Conservation (phyloP, 768 basidiomycete genomes). For the Coprinopsis strossmayeri region DNA sequence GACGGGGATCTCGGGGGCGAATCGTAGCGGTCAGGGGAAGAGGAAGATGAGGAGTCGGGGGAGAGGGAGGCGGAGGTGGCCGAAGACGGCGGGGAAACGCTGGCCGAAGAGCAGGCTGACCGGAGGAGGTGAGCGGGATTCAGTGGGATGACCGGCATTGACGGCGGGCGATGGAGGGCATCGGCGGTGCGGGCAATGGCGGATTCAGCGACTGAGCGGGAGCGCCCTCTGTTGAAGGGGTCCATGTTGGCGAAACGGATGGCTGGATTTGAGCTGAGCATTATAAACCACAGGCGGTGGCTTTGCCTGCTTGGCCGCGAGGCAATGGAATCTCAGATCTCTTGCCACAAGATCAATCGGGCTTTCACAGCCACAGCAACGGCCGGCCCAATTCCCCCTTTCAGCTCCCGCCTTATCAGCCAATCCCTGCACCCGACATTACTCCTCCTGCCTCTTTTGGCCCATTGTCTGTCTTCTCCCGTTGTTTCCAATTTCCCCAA, state of each 20-base stretch:
- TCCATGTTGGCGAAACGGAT: conserved; percentile 7
- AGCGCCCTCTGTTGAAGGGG: conserved; percentile 20
- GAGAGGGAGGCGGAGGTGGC: conserved; percentile 15
- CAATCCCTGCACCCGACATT: conserved; percentile 11
- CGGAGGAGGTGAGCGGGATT: conserved; percentile 15
- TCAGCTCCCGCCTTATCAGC: conserved; percentile 12
- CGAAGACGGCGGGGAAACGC: conserved; percentile 1
- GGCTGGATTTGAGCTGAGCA: too few relatives aligned
- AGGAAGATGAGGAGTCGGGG: conserved; percentile 23
- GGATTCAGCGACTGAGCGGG: conserved; percentile 29
- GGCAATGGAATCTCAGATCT: conserved; percentile 8
- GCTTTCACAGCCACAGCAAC: not conserved
- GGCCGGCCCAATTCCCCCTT: conserved; percentile 1
- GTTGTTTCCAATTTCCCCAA: too few relatives aligned
- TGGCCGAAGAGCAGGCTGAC: conserved; percentile 17
- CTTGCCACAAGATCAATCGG: not conserved
- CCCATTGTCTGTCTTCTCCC: too few relatives aligned
- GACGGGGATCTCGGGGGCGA: conserved; percentile 35
- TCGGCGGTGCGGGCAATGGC: conserved; percentile 38
- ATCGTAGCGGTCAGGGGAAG: conserved; percentile 38
- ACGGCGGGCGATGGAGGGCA: conserved; percentile 22
- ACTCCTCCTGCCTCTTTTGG: not conserved
- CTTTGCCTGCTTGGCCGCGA: too few relatives aligned
- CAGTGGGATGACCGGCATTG: conserved; percentile 16
- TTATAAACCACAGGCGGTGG: too few relatives aligned